Evolutionary conservation across 345 rosid genomes (phyloP), one percentile per base, ranked within the genome.

Genomic region (Raphanus sativus): DNA sequence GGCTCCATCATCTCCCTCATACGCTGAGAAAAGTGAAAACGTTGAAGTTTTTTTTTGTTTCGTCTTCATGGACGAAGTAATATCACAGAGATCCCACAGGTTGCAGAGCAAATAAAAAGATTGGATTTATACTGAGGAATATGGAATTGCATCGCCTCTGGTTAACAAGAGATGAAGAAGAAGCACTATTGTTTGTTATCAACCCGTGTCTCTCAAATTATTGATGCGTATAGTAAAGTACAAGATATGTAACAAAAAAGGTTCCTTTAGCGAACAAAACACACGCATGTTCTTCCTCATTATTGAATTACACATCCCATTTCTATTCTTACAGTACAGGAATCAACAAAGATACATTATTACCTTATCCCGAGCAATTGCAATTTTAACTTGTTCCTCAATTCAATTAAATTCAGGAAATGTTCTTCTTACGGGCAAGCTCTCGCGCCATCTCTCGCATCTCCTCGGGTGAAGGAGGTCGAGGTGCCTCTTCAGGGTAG

Each of bases 381-480:
- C 21, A 6, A 8, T 36, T 8, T 40, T 40, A 8, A 40, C 12
- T 40, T 40, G 48, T 40, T 40, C 24, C 65, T 42, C 3, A 50
- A 29, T 21, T 21, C 21, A 21, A 1, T 21, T 21, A 0, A 21
- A 1, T 36, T 61, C 58, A 77, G 0, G 45, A 69, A n/a, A 12
- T 38, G 32, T 84, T 79, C 77, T 67, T 84, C 85, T 86, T 79
- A 38, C 86, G 87, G 8, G 83, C 84, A 55, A 86, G 78, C 67
- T 83, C 86, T 40, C 86, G 84, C 2, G 87, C 89, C 85, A 80
- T 84, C 55, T 86, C 91, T 62, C 89, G 81, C 5, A 86, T 48
- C 75, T 87, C 89, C 42, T 87, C 89, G 0, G 91, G 87, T 4
- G 89, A 76, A 21, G 80, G 56, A 50, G 56, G 56, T 50, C 56